phyloP scores from a whole-genome alignment of 23 red algal genomes.

The Gracilaria domingensis region DNA sequence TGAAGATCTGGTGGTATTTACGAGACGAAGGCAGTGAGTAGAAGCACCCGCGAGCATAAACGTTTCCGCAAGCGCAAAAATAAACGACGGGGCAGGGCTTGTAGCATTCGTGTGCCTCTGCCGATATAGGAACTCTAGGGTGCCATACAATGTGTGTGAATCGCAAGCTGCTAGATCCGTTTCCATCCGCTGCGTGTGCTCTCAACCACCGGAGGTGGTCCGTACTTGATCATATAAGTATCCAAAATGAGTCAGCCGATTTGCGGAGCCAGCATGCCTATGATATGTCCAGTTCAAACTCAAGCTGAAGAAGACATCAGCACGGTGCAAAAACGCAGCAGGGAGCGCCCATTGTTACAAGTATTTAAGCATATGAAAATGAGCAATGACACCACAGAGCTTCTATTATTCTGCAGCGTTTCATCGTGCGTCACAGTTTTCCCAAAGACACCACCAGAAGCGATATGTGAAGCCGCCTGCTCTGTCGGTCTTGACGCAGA shows the following conservation, averaged over 20 bases:
- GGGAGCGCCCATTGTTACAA: neutral
- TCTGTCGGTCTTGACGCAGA: constrained; percentile 20
- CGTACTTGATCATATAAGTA: neutral
- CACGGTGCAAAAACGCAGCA: neutral
- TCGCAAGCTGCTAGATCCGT: too few species aligned
- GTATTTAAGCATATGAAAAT: neutral
- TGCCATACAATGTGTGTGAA: too few species aligned
- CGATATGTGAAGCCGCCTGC: constrained; percentile 46
- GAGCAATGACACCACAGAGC: neutral
- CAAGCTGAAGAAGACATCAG: too few species aligned
- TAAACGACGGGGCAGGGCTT: neutral
- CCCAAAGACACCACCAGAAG: constrained; percentile 67
- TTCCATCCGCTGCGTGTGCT: neutral
- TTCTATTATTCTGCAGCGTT: neutral
- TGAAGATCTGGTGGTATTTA: neutral
- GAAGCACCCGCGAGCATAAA: neutral
- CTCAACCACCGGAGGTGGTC: neutral
- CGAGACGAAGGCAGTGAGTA: neutral
- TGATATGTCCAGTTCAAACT: too few species aligned
- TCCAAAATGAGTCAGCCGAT: neutral
- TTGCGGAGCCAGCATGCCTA: neutral
- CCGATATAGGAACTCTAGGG: too few species aligned
- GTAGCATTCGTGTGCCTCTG: too few species aligned
- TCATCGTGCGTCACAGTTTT: constrained; percentile 6
- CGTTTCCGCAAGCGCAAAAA: neutral